Evolutionary conservation across 345 rosid species (phyloP).

Genomic region (Citrus australasica): DNA sequence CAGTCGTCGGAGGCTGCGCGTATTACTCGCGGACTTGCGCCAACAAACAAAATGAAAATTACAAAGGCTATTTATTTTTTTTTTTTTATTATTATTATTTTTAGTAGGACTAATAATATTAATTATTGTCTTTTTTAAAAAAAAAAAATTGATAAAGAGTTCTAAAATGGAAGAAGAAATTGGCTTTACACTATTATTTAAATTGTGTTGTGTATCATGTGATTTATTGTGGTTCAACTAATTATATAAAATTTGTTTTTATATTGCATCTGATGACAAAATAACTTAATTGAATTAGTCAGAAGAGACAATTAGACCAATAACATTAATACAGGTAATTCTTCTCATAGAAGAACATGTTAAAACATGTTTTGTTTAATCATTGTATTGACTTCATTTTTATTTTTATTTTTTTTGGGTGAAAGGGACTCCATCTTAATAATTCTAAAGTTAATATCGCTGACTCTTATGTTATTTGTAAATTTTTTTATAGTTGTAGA

Average conservation of each 20-base stretch:
- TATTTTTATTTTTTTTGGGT: too few relatives aligned
- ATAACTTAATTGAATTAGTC: too few relatives aligned
- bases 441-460: background rate
- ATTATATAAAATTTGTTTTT: background rate
- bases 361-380: background rate
- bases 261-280: background rate
- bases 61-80: too few relatives aligned
- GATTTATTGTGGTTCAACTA: background rate
- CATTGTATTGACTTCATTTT: background rate
- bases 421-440: background rate
- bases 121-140: too few relatives aligned
- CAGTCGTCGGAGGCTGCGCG: background rate
- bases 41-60: too few relatives aligned
- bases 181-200: background rate
- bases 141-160: background rate
- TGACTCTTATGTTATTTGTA: background rate
- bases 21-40: background rate
- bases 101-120: too few relatives aligned
- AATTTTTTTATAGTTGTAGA: too few relatives aligned
- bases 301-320: background rate
- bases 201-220: background rate
- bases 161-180: background rate
- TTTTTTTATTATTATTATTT: too few relatives aligned
- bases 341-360: background rate
- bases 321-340: background rate